These are phyloP conservation scores for Phytophthora fragariae DNA, from an alignment of 352 stramenopile genomes.

Conservation along the genomic window DNA sequence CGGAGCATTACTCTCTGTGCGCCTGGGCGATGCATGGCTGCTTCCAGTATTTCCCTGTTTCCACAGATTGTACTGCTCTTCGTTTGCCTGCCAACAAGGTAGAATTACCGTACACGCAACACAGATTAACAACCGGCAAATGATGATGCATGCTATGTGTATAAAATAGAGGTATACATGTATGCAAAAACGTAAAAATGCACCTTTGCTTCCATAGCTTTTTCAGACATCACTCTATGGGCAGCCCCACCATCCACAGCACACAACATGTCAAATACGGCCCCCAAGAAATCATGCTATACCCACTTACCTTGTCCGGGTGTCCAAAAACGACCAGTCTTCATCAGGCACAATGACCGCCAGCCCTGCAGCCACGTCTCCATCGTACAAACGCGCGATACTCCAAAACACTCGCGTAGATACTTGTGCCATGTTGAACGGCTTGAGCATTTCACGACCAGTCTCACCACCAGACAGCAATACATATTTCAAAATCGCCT, in stretches of 20 bases:
- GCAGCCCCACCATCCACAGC: constrained; percentile 9
- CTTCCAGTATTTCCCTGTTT: constrained; percentile 42
- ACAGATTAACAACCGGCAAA: background rate
- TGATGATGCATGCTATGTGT: background rate
- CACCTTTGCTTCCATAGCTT: constrained; percentile 83
- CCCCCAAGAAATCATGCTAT: background rate
- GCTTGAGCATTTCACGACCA: constrained; percentile 89
- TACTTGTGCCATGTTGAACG: constrained; percentile 90
- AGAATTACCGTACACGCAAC: background rate
- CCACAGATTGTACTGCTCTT: constrained; percentile 74
- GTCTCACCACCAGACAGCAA: constrained; percentile 82
- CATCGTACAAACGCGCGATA: constrained; percentile 80
- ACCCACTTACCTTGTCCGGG: constrained; percentile 57
- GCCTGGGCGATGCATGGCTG: constrained; percentile 4
- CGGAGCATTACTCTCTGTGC: constrained; percentile 9
- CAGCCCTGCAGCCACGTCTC: constrained; percentile 72
- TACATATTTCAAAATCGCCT: constrained; percentile 85
- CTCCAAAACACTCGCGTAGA: constrained; percentile 90
- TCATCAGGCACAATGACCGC: constrained; percentile 76
- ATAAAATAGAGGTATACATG: background rate
- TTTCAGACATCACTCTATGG: constrained; percentile 71
- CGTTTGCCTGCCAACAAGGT: constrained; percentile 54
- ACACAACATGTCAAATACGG: constrained; percentile 4
- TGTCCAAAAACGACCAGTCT: constrained; percentile 88
- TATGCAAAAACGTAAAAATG: background rate